Base-by-base conservation (phyloP, 2,329 filamentous ascomycete species). In the Colletotrichum aenigma region DNA sequence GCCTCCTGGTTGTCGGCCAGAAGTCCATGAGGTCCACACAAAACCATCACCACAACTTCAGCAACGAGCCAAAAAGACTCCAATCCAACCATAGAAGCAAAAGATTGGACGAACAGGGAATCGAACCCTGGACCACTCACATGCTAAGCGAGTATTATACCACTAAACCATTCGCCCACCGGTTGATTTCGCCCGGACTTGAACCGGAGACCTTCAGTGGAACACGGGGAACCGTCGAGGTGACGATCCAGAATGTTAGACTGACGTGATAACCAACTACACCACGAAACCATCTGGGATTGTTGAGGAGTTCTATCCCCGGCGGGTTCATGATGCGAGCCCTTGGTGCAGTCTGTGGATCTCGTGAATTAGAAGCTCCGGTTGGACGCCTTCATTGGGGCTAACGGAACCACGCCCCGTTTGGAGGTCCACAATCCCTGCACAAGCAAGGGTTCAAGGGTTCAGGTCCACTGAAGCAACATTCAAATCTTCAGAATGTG, bases 261-360 rank as follows among this genome's bases (percentile, higher is more conserved):
- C 85, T 86, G 84, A 87, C 83, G 86, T 87, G 85, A 86, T 87
- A 86, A 87, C 85, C 85, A 86, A 87, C 85, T 82, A 82, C 81
- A 82, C 81, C 80, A 83, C 71, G 52, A 75, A 56, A 75, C 73
- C 72, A 36, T 24, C n/a, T 13, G 18, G 16, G 7, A 34, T 75
- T 72, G 69, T 62, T 75, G 69, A 30, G 7, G 0, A 0, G 0
- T 1, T 1, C 5, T 2, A 3, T n/a, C 6, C 18, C 28, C 24
- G 10, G 28, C 9, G 16, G 28, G 15, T 8, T 61, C 26, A 61
- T 30, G 58, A 52, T 61, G 28, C n/a, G 9, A 32, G 24, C 26
- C 3, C 28, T 30, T n/a, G 28, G 4, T 16, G 26, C 18, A 21
- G 58, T 26, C 10, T 30, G 28, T 32, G 43, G 43, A 52, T 52